Conservation (phyloP, 768 basidiomycete genomes). For the Hydnomerulius pinastri region DNA sequence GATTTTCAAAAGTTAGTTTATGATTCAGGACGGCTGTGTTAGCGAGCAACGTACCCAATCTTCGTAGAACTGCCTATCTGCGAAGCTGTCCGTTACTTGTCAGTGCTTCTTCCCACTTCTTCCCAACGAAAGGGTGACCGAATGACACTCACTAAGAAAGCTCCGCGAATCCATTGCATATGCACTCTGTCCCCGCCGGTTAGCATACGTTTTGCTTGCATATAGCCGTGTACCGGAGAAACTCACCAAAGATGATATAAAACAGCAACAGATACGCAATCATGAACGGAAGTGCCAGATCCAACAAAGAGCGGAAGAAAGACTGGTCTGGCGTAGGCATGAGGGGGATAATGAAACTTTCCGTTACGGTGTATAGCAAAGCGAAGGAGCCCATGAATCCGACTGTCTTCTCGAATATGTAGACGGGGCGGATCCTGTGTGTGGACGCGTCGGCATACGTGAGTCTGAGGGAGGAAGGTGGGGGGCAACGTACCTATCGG, state of each 20-base stretch:
- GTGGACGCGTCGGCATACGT: neutral
- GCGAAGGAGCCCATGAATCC: slow-evolving; percentile 97
- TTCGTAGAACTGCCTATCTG: slow-evolving; percentile 97
- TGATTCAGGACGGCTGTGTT: neutral
- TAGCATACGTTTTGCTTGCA: no score
- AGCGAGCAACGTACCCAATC: slow-evolving; percentile 69
- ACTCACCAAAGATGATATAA: slow-evolving; percentile 78
- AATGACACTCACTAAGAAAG: slow-evolving; percentile 79
- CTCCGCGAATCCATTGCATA: slow-evolving; percentile 96
- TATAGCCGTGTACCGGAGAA: no score
- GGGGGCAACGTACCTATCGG: slow-evolving; percentile 68
- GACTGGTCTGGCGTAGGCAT: slow-evolving; percentile 69
- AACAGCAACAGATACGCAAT: slow-evolving; percentile 86
- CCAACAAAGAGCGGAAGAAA: slow-evolving; percentile 74
- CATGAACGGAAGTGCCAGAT: slow-evolving; percentile 93
- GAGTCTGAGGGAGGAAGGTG: neutral
- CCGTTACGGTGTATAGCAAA: slow-evolving; percentile 89
- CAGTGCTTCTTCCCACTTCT: no score
- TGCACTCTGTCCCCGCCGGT: slow-evolving; percentile 79
- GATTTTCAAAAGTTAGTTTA: neutral
- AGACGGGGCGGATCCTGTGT: slow-evolving; percentile 46
- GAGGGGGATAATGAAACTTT: slow-evolving; percentile 89
- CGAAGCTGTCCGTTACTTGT: slow-evolving; percentile 78
- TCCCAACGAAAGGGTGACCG: no score
- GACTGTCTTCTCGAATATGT: slow-evolving; percentile 58